phyloP scores from a whole-genome alignment of 306 rosid species.

The Astragalus membranaceus region DNA sequence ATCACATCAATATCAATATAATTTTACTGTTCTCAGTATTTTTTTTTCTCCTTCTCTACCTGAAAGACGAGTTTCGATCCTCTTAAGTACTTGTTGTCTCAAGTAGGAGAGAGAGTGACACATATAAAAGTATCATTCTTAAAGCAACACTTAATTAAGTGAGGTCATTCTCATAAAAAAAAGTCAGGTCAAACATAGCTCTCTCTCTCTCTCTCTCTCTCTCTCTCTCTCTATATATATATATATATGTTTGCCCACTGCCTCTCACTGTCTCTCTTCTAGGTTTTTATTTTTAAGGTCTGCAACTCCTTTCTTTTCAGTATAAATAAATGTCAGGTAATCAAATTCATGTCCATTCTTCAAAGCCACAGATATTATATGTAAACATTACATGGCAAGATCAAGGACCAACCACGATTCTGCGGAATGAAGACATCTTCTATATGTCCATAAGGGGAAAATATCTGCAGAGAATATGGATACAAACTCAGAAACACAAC shows the following conservation, averaged over 20 bases:
- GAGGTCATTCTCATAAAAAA: too few species aligned
- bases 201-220: not conserved
- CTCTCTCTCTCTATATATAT: too few species aligned
- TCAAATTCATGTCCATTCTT: conserved; percentile 10
- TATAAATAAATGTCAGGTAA: not conserved
- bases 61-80: not conserved
- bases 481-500: conserved; percentile 12
- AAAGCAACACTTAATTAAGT: conserved; percentile 1
- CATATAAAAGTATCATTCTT: too few species aligned
- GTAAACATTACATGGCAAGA: conserved; percentile 15
- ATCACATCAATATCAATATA: not conserved
- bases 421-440: conserved; percentile 59
- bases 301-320: not conserved
- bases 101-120: too few species aligned
- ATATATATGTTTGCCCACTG: not conserved
- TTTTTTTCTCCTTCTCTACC: not conserved
- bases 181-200: not conserved
- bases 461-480: conserved; percentile 55
- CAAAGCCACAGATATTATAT: conserved; percentile 12
- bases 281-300: not conserved
- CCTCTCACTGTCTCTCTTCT: conserved; percentile 2
- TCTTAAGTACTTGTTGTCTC: too few species aligned
- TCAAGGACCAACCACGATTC: conserved; percentile 55
- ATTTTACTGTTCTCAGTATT: not conserved
- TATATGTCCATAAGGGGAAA: conserved; percentile 66